Evolutionary conservation across 2,329 filamentous ascomycete species (phyloP).

Genomic region (Paecilomyces sp.): DNA sequence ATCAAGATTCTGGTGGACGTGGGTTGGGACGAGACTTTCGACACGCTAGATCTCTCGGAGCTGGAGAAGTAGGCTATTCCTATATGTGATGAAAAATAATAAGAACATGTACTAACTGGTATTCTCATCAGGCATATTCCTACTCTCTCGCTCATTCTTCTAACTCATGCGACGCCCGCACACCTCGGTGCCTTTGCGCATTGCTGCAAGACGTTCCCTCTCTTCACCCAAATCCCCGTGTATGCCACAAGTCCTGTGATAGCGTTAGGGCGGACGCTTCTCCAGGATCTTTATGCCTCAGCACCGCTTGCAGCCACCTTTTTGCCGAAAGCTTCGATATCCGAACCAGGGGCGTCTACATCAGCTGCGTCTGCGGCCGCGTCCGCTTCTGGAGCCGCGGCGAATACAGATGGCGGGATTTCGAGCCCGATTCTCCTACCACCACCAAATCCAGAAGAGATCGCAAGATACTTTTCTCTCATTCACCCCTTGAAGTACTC

Average conservation of each 20-base stretch:
- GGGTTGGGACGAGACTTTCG: conserved; percentile 92
- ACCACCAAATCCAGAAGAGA: conserved; percentile 78
- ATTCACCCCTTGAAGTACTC: conserved; percentile 95
- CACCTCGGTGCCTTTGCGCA: conserved; percentile 92
- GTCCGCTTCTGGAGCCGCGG: conserved; percentile 17
- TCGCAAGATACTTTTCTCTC: conserved; percentile 81
- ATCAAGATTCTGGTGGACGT: conserved; percentile 93
- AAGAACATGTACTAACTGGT: conserved; percentile 7
- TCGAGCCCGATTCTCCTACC: conserved; percentile 48
- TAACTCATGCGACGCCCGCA: conserved; percentile 86
- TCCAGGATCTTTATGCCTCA: conserved; percentile 88
- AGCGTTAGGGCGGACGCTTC: conserved; percentile 79
- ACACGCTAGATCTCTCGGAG: conserved; percentile 71
- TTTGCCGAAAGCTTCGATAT: conserved; percentile 66
- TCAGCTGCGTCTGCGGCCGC: conserved; percentile 25
- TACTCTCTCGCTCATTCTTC: conserved; percentile 83
- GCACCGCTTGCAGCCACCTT: conserved; percentile 81
- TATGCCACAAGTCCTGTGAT: conserved; percentile 94
- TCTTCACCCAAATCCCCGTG: conserved; percentile 85
- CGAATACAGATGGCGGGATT: conserved; percentile 23
- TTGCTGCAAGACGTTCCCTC: conserved; percentile 92
- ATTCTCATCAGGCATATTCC: conserved; percentile 63
- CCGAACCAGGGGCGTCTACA: conserved; percentile 46
- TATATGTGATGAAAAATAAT: conserved; percentile 7
- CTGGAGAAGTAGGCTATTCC: conserved; percentile 67